Evolutionary conservation across 306 rosid species (phyloP), one percentile per base, ranked within the genome.

Genomic region (Cyamopsis tetragonoloba): DNA sequence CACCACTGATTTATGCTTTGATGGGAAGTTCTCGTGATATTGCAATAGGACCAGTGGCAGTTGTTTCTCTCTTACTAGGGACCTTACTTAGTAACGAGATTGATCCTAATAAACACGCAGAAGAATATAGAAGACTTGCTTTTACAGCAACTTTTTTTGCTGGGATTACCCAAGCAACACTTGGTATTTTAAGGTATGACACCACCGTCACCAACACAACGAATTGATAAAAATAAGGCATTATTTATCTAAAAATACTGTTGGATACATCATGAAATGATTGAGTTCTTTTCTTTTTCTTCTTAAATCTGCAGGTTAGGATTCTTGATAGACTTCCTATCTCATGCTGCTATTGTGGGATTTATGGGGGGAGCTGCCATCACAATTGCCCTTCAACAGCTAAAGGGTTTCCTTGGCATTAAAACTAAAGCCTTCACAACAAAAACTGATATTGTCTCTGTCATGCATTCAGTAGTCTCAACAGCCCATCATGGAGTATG

Each of bases 361-460:
- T 93, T 93, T 73, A 89, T 93, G 98, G 98, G 95, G 20, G 98
- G 98, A 66, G 96, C 98, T 76, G 98, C 98, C 28, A 89, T 93
- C 79, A 93, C 98, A 35, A 93, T 93, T 76, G 80, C 97, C 64
- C 98, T 93, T 49, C 98, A 93, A 74, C 98, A 93, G 79, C 98
- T 93, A 7, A 89, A 93, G 75, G 97, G 97, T 46, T 89, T 93
- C 64, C 95, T 93, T 30, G 98, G 98, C 54, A 93, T 93, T 34
- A 53, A 73, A 46, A 75, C 35, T 11, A 65, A 75, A 55, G 70
- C 34, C 0, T 93, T 93, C 77, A 93, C 98, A 12, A 84, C 78
- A 67, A 78, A 93, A 34, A 74, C 91, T 42, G 96, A 88, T 74
- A 73, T 93, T 32, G 67, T 93, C 46, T 81, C 91, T 62, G 98